These are phyloP conservation scores for Rubus parviflorus DNA, from an alignment of 306 rosid genomes.

Conservation along the genomic window DNA sequence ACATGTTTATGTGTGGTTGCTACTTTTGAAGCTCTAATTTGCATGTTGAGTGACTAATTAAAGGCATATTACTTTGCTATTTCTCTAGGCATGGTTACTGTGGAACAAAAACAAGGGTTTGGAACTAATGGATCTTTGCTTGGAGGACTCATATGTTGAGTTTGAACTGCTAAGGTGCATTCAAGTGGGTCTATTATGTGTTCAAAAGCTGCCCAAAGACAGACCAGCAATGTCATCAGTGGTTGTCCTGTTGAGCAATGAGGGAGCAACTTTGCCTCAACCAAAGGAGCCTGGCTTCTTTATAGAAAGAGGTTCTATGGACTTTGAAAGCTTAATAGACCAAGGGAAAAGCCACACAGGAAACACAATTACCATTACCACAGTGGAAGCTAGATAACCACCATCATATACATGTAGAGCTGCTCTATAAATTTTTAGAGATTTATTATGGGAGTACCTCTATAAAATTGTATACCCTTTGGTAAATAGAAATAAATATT, in stretches of 20 bases:
- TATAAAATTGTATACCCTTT: background rate
- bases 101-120: constrained; percentile 16
- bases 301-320: constrained; percentile 12
- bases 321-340: background rate
- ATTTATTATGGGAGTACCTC: too few relatives aligned
- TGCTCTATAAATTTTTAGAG: background rate
- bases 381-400: background rate
- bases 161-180: constrained; percentile 18
- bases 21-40: background rate
- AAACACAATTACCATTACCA: background rate
- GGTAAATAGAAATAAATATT: background rate
- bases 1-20: background rate
- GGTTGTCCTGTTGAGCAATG: constrained; percentile 21
- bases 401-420: background rate
- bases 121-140: constrained; percentile 12
- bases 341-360: background rate
- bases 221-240: constrained; percentile 28
- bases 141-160: constrained; percentile 2
- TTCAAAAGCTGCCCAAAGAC: constrained; percentile 14
- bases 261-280: constrained; percentile 11
- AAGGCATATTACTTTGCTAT: background rate
- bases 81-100: constrained; percentile 12
- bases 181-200: constrained; percentile 26
- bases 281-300: constrained; percentile 35
- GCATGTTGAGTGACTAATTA: background rate